Conservation (phyloP, 2,329 filamentous ascomycete genomes). For the Calcarisporium arbuscula region DNA sequence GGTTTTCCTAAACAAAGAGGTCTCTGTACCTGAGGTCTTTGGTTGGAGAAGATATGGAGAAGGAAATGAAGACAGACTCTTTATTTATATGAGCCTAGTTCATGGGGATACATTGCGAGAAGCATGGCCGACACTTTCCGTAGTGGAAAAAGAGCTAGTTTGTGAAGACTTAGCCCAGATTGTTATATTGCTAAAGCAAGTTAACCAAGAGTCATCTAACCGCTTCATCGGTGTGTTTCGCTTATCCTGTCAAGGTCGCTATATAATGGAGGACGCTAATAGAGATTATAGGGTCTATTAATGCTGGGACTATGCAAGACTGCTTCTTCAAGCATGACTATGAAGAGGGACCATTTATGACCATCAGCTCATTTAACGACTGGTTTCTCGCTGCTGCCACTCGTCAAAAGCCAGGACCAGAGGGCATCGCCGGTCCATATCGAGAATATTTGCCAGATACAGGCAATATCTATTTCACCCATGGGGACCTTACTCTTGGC, state of each 20-base stretch:
- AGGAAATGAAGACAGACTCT: slow-evolving; percentile 9
- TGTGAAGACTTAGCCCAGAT: slow-evolving; percentile 9
- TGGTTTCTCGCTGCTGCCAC: slow-evolving; percentile 14
- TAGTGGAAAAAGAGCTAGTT: slow-evolving; percentile 13
- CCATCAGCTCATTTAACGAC: slow-evolving; percentile 15
- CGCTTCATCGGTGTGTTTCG: slow-evolving; percentile 8
- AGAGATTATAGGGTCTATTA: slow-evolving; percentile 12
- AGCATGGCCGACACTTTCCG: slow-evolving; percentile 12
- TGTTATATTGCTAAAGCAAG: slow-evolving; percentile 4
- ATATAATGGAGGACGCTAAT: slow-evolving; percentile 1
- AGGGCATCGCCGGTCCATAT: slow-evolving; percentile 7
- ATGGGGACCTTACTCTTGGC: slow-evolving; percentile 16
- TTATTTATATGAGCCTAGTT: slow-evolving; percentile 17
- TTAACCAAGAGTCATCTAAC: slow-evolving; percentile 8
- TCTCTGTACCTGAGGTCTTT: slow-evolving; percentile 27
- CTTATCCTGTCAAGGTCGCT: not conserved
- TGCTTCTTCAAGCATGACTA: slow-evolving; percentile 15
- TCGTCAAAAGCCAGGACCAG: slow-evolving; percentile 9
- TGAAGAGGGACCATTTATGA: slow-evolving; percentile 12
- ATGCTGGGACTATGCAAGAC: slow-evolving; percentile 15
- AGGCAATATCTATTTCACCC: slow-evolving; percentile 15
- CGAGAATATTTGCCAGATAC: slow-evolving; percentile 13
- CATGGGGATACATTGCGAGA: slow-evolving; percentile 12
- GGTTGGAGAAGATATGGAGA: slow-evolving; percentile 13
- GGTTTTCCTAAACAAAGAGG: slow-evolving; percentile 7